These are phyloP conservation scores for Rhizopogon vinicolor DNA, from an alignment of 768 basidiomycete genomes.

Conservation along the genomic window DNA sequence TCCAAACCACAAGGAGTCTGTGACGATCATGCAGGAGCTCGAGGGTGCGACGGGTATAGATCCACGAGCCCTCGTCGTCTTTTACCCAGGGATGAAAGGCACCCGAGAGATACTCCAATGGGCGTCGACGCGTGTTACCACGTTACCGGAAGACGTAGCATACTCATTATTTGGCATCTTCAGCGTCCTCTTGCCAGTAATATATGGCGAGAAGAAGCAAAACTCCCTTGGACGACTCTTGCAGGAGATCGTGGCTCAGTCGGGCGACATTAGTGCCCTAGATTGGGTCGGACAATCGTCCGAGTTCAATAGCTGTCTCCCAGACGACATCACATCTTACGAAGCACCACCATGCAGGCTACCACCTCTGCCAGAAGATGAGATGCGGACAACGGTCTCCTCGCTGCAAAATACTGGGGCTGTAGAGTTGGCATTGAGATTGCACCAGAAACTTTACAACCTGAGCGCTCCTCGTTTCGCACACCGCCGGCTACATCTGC, in stretches of 20 bases:
- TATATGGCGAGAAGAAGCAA: neutral
- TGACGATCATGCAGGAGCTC: neutral
- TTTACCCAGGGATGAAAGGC: neutral
- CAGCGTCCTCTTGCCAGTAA: neutral
- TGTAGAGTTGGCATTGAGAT: no score
- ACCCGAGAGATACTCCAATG: neutral
- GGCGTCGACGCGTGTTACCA: neutral
- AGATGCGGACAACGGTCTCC: neutral
- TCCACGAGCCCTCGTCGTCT: neutral
- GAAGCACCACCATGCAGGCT: no score
- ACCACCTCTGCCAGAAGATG: neutral
- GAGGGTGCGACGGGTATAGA: neutral
- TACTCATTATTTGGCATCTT: neutral
- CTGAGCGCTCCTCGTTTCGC: neutral
- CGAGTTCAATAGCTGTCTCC: neutral
- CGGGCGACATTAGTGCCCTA: neutral
- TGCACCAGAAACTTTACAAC: no score
- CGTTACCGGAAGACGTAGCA: neutral
- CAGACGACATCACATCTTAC: neutral
- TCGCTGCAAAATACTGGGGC: no score
- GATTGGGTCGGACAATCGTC: neutral
- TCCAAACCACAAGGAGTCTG: neutral
- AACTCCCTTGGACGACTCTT: neutral
- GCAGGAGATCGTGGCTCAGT: neutral
- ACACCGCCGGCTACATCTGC: no score